Evolutionary conservation across 495 filamentous ascomycete genomes (phyloP).

Genomic region (Neurospora tetraspora): DNA sequence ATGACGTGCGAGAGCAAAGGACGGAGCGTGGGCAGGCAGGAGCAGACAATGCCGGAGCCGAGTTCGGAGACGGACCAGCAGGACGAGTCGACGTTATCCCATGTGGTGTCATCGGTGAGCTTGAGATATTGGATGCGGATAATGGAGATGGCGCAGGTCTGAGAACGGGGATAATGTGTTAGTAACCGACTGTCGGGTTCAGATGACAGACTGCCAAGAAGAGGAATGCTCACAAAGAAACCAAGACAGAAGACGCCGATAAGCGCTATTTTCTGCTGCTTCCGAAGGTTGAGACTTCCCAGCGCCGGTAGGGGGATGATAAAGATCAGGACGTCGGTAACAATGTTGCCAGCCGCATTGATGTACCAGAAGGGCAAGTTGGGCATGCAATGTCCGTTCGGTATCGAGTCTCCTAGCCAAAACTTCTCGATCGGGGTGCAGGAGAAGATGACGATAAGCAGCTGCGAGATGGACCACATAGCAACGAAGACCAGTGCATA

Average conservation of each 20-base stretch:
- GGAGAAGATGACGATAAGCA: constrained; percentile 30
- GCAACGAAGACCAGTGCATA: constrained; percentile 23
- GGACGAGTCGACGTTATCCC: constrained; percentile 48
- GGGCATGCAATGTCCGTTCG: constrained; percentile 31
- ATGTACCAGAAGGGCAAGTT: constrained; percentile 36
- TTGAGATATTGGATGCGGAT: constrained; percentile 43
- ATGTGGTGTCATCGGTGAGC: constrained; percentile 38
- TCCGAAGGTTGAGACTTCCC: constrained; percentile 16
- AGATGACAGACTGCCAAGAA: not conserved
- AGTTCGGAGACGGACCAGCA: constrained; percentile 51
- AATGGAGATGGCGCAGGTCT: constrained; percentile 47
- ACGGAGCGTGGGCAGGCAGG: constrained; percentile 45
- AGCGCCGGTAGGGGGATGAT: constrained; percentile 40
- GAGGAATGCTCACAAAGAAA: constrained; percentile 17
- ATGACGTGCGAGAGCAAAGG: constrained; percentile 36
- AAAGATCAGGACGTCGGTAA: constrained; percentile 40
- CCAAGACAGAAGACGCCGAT: constrained; percentile 22
- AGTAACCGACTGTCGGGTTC: not conserved
- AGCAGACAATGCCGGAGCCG: constrained; percentile 47
- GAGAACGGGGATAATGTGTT: not conserved
- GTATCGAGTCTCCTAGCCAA: constrained; percentile 25
- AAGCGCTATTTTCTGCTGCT: constrained; percentile 15
- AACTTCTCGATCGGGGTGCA: constrained; percentile 25
- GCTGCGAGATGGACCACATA: constrained; percentile 30
- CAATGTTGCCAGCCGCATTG: constrained; percentile 42